Percentiles rank a stretch among this genome's conserved stretches.
Conservation (phyloP, 208 protist species). For the Trichomonas tenax region DNA sequence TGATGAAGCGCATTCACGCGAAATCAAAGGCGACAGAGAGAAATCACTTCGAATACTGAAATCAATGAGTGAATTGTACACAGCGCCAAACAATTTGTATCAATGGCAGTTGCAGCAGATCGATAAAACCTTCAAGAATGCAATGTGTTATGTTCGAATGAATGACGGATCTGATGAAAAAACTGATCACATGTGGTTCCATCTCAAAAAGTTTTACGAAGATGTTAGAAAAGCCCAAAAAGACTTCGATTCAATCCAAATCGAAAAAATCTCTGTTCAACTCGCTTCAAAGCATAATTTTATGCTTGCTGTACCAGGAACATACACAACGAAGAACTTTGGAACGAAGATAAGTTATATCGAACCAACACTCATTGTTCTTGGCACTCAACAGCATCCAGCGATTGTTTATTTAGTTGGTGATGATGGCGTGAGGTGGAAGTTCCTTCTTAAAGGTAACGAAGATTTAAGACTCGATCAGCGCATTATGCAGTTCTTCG, state of each 20-base stretch:
- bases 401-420: not conserved
- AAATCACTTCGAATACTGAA: not conserved
- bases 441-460: slow-evolving; percentile 23
- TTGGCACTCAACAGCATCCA: slow-evolving; percentile 7
- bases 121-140: not conserved
- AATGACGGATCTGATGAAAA: not conserved
- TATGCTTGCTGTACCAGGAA: not conserved
- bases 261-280: not conserved
- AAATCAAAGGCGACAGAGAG: not conserved
- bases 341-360: not conserved
- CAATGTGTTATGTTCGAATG: not conserved
- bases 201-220: not conserved
- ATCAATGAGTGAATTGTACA: not conserved
- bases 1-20: not conserved
- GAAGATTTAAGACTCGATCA: slow-evolving; percentile 22
- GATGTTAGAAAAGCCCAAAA: not conserved
- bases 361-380: not conserved
- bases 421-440: not conserved
- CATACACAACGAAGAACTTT: not conserved
- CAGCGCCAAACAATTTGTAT: not conserved
- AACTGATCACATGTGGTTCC: not conserved
- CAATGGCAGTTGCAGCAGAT: not conserved
- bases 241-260: not conserved
- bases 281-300: not conserved
- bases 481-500: slow-evolving; percentile 21